These are phyloP conservation scores for Furcasterigmium furcatum DNA, from an alignment of 2,329 filamentous ascomycete species.

Conservation along the genomic window DNA sequence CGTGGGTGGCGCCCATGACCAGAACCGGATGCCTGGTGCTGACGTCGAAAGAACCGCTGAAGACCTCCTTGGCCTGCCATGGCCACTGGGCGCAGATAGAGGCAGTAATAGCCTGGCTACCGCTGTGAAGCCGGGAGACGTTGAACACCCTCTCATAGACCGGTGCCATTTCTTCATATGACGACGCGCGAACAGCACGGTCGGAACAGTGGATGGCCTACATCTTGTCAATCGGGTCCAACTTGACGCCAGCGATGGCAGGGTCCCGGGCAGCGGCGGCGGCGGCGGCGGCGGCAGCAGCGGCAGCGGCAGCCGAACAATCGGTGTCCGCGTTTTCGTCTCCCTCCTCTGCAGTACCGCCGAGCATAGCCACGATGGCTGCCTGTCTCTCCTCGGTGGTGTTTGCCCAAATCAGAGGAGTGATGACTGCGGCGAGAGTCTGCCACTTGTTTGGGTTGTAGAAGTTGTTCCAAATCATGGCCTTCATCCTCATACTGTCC, in stretches of 20 bases:
- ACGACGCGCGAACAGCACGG: not conserved
- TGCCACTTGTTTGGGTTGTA: conserved; percentile 6
- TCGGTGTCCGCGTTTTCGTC: too few relatives aligned
- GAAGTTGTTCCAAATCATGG: conserved; percentile 4
- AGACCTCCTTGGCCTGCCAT: conserved; percentile 30
- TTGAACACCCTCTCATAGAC: conserved; percentile 10
- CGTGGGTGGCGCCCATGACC: conserved; percentile 32
- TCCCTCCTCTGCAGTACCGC: not conserved
- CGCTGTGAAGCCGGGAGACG: conserved; percentile 22
- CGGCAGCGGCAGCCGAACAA: not conserved
- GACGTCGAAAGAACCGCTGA: conserved; percentile 24
- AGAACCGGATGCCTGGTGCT: conserved; percentile 28
- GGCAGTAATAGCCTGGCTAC: conserved; percentile 7
- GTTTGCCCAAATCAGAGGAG: conserved; percentile 8
- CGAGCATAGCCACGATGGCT: too few relatives aligned
- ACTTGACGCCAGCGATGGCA: too few relatives aligned
- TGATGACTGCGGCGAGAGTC: not conserved
- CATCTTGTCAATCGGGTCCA: not conserved
- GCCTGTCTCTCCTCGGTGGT: too few relatives aligned
- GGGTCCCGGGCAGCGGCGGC: too few relatives aligned
- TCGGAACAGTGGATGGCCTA: conserved; percentile 1
- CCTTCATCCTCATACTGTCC: conserved; percentile 17
- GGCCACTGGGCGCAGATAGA: conserved; percentile 33
- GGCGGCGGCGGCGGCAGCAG: too few relatives aligned
- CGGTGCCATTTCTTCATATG: not conserved